Percentiles rank a stretch among this genome's conserved stretches.
phyloP scores from a whole-genome alignment of 2,329 filamentous ascomycete genomes.

The Thelonectria olida region DNA sequence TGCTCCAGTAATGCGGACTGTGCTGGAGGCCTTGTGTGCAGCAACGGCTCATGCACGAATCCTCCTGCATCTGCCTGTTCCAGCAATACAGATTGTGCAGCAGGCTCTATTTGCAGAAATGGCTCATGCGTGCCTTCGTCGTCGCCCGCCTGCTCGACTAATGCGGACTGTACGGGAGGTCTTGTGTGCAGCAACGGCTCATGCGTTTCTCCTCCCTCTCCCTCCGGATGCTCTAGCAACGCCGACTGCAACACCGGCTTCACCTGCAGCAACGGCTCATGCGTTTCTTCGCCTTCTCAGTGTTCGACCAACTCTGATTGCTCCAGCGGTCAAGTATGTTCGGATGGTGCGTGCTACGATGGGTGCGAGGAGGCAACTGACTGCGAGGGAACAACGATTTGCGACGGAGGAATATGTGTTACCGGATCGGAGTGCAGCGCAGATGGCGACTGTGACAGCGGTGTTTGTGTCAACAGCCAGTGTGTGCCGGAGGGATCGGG shows the following conservation, averaged over 20 bases:
- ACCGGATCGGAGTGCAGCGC: not conserved
- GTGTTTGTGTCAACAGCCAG: not conserved
- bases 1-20: not conserved
- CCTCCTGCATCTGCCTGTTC: not conserved
- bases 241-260: not conserved
- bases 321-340: not conserved
- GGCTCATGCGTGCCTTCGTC: not conserved
- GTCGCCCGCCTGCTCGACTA: not conserved
- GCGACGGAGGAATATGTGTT: not conserved
- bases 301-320: not conserved
- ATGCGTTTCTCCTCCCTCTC: not conserved
- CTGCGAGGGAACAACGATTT: conserved; percentile 2
- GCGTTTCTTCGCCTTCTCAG: not conserved
- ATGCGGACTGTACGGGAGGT: not conserved
- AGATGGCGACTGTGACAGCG: not conserved
- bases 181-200: not conserved
- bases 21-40: not conserved
- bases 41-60: not conserved
- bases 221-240: not conserved
- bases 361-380: not conserved
- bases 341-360: not conserved
- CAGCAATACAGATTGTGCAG: not conserved
- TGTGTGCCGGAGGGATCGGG: not conserved
- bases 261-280: not conserved
- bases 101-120: not conserved